phyloP scores from a whole-genome alignment of 2,329 filamentous ascomycete genomes.

The Sporothrix luriei region DNA sequence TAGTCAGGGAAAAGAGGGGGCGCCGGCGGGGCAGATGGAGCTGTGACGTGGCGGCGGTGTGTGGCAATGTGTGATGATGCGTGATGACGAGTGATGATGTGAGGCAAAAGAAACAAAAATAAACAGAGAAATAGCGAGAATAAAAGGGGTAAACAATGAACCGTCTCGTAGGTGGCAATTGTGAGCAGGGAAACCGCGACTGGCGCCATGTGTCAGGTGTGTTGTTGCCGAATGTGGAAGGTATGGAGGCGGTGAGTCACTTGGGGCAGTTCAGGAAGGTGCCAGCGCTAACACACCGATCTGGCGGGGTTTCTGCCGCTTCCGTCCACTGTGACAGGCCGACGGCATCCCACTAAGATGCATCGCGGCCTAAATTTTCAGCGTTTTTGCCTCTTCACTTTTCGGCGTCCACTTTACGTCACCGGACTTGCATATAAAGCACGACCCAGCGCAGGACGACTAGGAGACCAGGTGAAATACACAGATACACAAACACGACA shows the following conservation, averaged over 20 bases:
- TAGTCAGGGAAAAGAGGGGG: background rate
- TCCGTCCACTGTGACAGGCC: constrained; percentile 2
- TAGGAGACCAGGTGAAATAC: too few relatives aligned
- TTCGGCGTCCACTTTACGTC: background rate
- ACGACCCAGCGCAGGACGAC: too few relatives aligned
- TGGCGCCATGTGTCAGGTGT: constrained; percentile 14
- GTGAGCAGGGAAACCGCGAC: constrained; percentile 1
- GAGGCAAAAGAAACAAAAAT: background rate
- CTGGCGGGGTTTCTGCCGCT: constrained; percentile 20
- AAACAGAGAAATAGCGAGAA: background rate
- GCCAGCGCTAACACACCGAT: constrained; percentile 5
- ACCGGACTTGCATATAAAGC: background rate
- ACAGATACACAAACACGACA: background rate
- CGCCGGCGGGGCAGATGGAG: background rate
- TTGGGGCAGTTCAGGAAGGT: background rate
- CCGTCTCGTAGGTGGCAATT: background rate
- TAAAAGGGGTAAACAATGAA: background rate
- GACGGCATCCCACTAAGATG: constrained; percentile 11
- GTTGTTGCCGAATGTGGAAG: constrained; percentile 23
- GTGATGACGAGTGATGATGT: constrained; percentile 11
- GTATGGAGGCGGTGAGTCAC: constrained; percentile 20
- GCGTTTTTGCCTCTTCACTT: constrained; percentile 5
- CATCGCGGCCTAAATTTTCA: constrained; percentile 27
- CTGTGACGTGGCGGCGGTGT: constrained; percentile 8
- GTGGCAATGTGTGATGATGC: constrained; percentile 6